Evolutionary conservation across 306 rosid genomes (phyloP).

Genomic region (Acacia crassicarpa): DNA sequence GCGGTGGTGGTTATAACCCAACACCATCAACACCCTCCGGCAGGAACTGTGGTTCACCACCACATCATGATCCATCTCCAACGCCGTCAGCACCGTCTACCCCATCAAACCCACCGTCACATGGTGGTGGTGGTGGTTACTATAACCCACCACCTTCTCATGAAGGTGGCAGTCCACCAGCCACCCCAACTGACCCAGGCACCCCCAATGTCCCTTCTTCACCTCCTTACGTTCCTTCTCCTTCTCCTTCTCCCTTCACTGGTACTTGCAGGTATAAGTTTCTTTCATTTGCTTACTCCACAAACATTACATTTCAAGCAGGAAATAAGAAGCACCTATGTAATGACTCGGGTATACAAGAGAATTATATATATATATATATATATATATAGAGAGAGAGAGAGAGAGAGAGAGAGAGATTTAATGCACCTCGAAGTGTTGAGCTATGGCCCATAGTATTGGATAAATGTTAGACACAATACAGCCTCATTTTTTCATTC

Average conservation of each 20-base stretch:
- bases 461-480: not conserved
- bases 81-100: conserved; percentile 14
- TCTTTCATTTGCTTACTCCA: not conserved
- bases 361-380: too few species aligned
- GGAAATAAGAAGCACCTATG: not conserved
- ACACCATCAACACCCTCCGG: conserved; percentile 63
- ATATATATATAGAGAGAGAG: too few species aligned
- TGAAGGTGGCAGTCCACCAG: conserved; percentile 49
- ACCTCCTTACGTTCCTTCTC: conserved; percentile 64
- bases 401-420: too few species aligned
- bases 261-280: conserved; percentile 88
- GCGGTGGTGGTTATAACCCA: conserved; percentile 49
- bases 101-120: conserved; percentile 53
- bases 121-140: conserved; percentile 51
- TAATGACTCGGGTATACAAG: not conserved
- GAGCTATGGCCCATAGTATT: not conserved
- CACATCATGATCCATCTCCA: conserved; percentile 40
- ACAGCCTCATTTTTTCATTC: not conserved
- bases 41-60: conserved; percentile 54
- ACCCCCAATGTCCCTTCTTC: conserved; percentile 54
- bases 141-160: conserved; percentile 51
- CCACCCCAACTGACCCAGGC: conserved; percentile 53
- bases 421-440: not conserved
- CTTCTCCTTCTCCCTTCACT: conserved; percentile 80
- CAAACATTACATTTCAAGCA: not conserved